Conservation (phyloP, 768 basidiomycete species). For the Lanmaoa rubissima region DNA sequence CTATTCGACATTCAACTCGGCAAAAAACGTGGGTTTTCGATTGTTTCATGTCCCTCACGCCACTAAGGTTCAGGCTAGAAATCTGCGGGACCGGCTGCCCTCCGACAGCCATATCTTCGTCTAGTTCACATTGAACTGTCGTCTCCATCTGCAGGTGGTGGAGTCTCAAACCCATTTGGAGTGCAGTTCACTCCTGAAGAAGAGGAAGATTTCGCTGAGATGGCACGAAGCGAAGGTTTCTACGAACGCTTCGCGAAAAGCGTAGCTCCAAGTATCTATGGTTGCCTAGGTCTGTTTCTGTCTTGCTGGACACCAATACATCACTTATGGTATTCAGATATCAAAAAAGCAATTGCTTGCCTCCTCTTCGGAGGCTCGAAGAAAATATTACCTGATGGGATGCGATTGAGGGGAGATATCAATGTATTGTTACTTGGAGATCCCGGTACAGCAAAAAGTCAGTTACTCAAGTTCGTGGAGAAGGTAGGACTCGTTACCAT, state of each 20-base stretch:
- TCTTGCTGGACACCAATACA: background rate
- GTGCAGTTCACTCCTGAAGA: slow-evolving; percentile 91
- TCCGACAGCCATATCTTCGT: slow-evolving; percentile 93
- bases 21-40: slow-evolving; percentile 64
- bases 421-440: slow-evolving; percentile 96
- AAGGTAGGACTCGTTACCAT: slow-evolving; percentile 49
- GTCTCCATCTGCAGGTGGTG: slow-evolving; percentile 68
- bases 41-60: background rate
- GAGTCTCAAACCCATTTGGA: slow-evolving; percentile 81
- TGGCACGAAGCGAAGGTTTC: slow-evolving; percentile 84
- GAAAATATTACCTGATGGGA: slow-evolving; percentile 95
- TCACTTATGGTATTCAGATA: slow-evolving; percentile 56
- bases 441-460: slow-evolving; percentile 98
- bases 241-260: slow-evolving; percentile 93
- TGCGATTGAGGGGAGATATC: slow-evolving; percentile 95
- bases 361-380: slow-evolving; percentile 97
- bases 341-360: slow-evolving; percentile 96
- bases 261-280: slow-evolving; percentile 96
- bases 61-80: slow-evolving; percentile 44
- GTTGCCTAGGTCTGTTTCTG: slow-evolving; percentile 70
- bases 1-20: slow-evolving; percentile 92
- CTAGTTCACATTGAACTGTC: slow-evolving; percentile 91
- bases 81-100: slow-evolving; percentile 79
- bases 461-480: slow-evolving; percentile 97
- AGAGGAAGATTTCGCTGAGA: slow-evolving; percentile 93